phyloP scores from a whole-genome alignment of 768 basidiomycete genomes.

The Phylloporus sp. region DNA sequence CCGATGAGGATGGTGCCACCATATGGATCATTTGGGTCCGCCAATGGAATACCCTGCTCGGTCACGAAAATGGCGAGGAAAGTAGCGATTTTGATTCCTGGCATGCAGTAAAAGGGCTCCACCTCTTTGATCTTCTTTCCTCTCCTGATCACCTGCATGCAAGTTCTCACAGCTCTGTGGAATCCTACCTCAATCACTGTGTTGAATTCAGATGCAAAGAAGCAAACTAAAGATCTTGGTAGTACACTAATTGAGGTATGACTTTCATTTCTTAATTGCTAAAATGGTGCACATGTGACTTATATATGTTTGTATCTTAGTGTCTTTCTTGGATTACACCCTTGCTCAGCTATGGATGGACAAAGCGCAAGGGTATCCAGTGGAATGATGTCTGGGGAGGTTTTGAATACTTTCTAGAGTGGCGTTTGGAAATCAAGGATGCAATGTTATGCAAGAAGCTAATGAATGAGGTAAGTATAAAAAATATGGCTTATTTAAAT shows the following conservation, averaged over 20 bases:
- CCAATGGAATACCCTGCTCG: constrained; percentile 13
- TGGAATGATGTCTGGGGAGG: too few relatives aligned
- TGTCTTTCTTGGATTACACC: neutral
- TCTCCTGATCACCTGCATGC: too few relatives aligned
- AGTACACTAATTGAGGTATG: neutral
- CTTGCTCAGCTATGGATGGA: neutral
- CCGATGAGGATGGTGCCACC: constrained; percentile 17
- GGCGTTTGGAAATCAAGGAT: too few relatives aligned
- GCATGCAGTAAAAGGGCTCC: constrained; percentile 12
- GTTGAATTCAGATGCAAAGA: neutral
- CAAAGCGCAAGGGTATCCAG: neutral
- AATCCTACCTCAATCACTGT: neutral
- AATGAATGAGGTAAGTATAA: too few relatives aligned
- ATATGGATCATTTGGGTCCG: neutral
- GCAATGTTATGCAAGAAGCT: too few relatives aligned
- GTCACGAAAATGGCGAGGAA: constrained; percentile 16
- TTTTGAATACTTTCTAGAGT: too few relatives aligned
- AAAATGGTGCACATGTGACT: neutral
- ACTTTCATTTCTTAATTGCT: neutral
- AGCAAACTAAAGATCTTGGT: too few relatives aligned
- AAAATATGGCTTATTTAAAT: too few relatives aligned
- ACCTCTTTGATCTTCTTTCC: constrained; percentile 15
- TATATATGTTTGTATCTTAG: neutral
- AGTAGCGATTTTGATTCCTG: constrained; percentile 16
- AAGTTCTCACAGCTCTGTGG: neutral